Evolutionary conservation across 75 land plant species (phyloP), one percentile per base, ranked within the genome.

Genomic region (Chamaecyparis obtusa): DNA sequence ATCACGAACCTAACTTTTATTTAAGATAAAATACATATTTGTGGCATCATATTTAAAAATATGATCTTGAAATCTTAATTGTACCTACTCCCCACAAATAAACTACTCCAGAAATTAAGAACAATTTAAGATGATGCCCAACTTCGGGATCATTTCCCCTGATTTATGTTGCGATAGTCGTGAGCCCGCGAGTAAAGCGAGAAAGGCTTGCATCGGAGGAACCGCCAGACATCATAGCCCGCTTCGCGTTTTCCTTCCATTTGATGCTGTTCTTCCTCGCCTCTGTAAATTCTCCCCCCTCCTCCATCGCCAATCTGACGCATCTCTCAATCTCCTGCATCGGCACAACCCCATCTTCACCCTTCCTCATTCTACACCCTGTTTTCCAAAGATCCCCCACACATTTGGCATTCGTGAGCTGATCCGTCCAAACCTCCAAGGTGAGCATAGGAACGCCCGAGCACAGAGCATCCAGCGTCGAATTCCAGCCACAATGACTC

Each of bases 271-370:
- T 90, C 55, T 56, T 71, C 72, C 91, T 87, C 36, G 88, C 85
- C 83, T 91, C 92, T 79, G 77, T 48, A n/a, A 90, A 88, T 83
- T 74, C 87, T 82, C 86, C 89, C 33, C 88, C 89, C 8, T 7
- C 69, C 55, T 51, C 80, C 90, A 91, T 87, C 0, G 87, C 46
- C 0, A 30, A 19, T 37, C 81, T 54, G 41, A 91, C n/a, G 4
- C 54, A 82, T 57, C 90, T 71, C 14, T 85, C 57, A 17, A 91
- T 78, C 56, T 91, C 92, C 36, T 84, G 86, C 76, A 77, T 48
- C 30, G 27, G 5, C 69, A 90, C 87, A 1, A 16, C 51, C 1
- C 86, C 86, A 36, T 83, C 88, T 83, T 81, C 64, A 6, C 35
- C 43, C 84, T 32, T 84, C 30, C 15, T 82, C 85, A 71, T 41